Conservation (phyloP, 208 protist species). For the Novymonas esmeraldas region DNA sequence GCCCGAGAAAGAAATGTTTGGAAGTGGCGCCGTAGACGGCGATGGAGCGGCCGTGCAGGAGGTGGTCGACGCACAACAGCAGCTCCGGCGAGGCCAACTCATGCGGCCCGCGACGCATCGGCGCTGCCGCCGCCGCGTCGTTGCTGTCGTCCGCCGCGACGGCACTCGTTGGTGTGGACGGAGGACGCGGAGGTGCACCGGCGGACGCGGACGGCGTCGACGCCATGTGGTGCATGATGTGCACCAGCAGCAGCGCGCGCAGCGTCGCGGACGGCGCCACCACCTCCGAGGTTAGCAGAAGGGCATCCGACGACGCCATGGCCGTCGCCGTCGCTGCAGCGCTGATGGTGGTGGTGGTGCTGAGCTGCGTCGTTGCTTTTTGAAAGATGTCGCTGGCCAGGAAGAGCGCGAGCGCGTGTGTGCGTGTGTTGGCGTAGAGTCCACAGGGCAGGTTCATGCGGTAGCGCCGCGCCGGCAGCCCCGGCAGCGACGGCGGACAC, state of each 20-base stretch:
- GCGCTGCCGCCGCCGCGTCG: background rate
- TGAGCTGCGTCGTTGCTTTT: constrained; percentile 47
- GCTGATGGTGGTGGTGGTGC: background rate
- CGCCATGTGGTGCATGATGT: constrained; percentile 61
- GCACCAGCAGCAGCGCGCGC: constrained; percentile 59
- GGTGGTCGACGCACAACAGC: constrained; percentile 65
- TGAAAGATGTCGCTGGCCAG: constrained; percentile 59
- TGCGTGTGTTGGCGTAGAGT: constrained; percentile 44
- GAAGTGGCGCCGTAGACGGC: constrained; percentile 80
- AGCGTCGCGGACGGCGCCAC: constrained; percentile 31
- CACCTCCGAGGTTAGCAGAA: constrained; percentile 17
- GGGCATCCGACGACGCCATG: background rate
- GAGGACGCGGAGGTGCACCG: no score
- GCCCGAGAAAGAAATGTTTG: constrained; percentile 80
- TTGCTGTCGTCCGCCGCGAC: no score
- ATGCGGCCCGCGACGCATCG: constrained; percentile 31
- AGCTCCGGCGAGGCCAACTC: constrained; percentile 62
- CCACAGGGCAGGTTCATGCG: constrained; percentile 58
- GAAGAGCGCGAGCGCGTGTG: constrained; percentile 76
- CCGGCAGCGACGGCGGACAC: constrained; percentile 76
- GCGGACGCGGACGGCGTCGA: constrained; percentile 31
- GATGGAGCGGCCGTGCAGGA: constrained; percentile 75
- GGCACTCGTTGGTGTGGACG: no score
- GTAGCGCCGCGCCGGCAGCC: constrained; percentile 58
- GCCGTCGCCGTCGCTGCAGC: background rate